Evolutionary conservation across 257 asterid species (phyloP).

Genomic region (Solanum pimpinellifolium): DNA sequence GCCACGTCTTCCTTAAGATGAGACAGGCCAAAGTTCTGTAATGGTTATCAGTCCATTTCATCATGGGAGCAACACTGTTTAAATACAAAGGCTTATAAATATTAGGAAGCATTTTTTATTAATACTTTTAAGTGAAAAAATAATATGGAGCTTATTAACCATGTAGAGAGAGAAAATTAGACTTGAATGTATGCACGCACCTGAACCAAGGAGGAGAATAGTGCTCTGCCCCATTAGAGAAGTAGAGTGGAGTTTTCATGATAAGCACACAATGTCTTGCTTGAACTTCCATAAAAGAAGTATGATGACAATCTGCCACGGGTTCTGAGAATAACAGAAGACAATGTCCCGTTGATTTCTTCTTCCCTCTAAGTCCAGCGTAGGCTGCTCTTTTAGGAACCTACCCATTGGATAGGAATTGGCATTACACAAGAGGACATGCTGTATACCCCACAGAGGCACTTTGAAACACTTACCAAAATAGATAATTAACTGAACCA

Average conservation of each 20-base stretch:
- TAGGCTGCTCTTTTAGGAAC: conserved; percentile 43
- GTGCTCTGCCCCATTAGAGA: conserved; percentile 48
- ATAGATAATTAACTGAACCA: not conserved
- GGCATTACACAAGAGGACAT: conserved; percentile 45
- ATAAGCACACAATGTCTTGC: conserved; percentile 22
- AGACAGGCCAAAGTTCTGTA: conserved; percentile 83
- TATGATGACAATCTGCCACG: conserved; percentile 47
- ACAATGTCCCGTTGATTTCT: conserved; percentile 54
- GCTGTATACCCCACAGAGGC: not conserved
- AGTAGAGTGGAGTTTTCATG: conserved; percentile 22
- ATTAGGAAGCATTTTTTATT: not conserved
- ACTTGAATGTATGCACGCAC: conserved; percentile 35
- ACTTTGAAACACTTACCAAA: not conserved
- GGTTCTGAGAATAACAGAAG: conserved; percentile 48
- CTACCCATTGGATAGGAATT: conserved; percentile 51
- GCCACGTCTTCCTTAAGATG: conserved; percentile 74
- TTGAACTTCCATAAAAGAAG: conserved; percentile 17
- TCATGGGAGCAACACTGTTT: conserved; percentile 89
- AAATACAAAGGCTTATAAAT: not conserved
- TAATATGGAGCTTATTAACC: not conserved
- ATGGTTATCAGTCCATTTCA: conserved; percentile 85
- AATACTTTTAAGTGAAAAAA: not conserved
- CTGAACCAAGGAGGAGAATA: conserved; percentile 87
- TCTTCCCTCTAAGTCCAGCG: conserved; percentile 41
- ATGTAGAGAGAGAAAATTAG: not conserved